Percentiles rank a stretch among this genome's conserved stretches.
These are phyloP conservation scores for Globisporangium solare DNA, from an alignment of 352 stramenopile genomes.

Conservation along the genomic window DNA sequence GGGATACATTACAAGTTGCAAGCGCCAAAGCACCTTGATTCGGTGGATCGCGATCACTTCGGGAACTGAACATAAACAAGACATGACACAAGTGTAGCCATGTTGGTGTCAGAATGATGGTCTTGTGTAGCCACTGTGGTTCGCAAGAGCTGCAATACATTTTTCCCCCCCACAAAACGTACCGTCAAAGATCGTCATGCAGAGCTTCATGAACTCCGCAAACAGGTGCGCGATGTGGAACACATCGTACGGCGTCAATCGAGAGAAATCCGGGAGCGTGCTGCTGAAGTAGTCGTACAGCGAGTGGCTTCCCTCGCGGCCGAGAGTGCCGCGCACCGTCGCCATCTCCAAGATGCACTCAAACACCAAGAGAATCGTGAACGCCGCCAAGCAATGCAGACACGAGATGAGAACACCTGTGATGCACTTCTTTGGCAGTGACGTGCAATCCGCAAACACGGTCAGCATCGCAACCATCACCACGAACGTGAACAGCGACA, in stretches of 20 bases:
- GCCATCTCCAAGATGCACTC: constrained; percentile 78
- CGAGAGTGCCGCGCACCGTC: constrained; percentile 53
- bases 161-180: constrained; percentile 7
- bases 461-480: constrained; percentile 56
- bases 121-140: not conserved
- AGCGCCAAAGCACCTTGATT: constrained; percentile 38
- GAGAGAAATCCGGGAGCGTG: constrained; percentile 68
- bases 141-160: not conserved
- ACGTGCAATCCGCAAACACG: constrained; percentile 73
- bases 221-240: constrained; percentile 59
- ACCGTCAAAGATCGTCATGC: constrained; percentile 86
- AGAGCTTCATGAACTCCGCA: constrained; percentile 61
- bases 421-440: constrained; percentile 44
- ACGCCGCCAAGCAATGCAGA: constrained; percentile 60
- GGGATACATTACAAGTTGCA: too few relatives aligned
- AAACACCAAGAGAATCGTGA: constrained; percentile 70
- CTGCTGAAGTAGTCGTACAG: constrained; percentile 77
- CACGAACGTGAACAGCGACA: constrained; percentile 58
- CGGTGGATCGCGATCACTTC: constrained; percentile 79
- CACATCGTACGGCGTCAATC: constrained; percentile 60
- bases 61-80: constrained; percentile 38
- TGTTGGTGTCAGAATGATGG: not conserved
- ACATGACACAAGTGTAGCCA: constrained; percentile 10
- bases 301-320: constrained; percentile 60
- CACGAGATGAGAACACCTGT: constrained; percentile 50